Conservation (phyloP, 768 basidiomycete genomes). For the Suillus cothurnatus region DNA sequence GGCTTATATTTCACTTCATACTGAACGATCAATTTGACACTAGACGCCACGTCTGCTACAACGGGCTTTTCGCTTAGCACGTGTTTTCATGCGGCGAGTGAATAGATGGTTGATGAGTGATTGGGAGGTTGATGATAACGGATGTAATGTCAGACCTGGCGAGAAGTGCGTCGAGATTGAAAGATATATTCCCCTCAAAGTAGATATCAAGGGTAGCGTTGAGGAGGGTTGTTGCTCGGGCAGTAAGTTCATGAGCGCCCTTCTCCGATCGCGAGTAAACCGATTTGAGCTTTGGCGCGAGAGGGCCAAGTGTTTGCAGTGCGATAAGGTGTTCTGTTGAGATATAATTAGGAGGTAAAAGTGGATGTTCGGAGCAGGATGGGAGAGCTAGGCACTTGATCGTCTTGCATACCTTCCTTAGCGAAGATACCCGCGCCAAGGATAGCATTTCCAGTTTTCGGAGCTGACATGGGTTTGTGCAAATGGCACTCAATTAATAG, state of each 20-base stretch:
- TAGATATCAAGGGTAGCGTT: conserved; percentile 49
- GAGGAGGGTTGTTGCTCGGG: conserved; percentile 45
- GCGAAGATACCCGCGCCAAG: conserved; percentile 83
- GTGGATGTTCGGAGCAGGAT: conserved; percentile 18
- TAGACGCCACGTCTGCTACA: conserved; percentile 66
- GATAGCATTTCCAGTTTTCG: conserved; percentile 59
- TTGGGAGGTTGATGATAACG: conserved; percentile 79
- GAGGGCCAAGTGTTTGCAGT: conserved; percentile 52
- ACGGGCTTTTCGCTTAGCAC: conserved; percentile 90
- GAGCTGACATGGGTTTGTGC: conserved; percentile 33
- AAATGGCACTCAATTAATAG: neutral
- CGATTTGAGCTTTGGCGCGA: conserved; percentile 55
- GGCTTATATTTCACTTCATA: conserved; percentile 68
- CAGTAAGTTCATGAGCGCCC: conserved; percentile 56
- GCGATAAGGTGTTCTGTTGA: conserved; percentile 74
- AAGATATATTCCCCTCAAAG: conserved; percentile 49
- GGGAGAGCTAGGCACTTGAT: neutral
- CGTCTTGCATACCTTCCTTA: conserved; percentile 56
- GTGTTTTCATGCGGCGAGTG: conserved; percentile 78
- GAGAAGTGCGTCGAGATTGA: conserved; percentile 62
- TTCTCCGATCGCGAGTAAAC: conserved; percentile 80
- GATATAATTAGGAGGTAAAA: conserved; percentile 27
- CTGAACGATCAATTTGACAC: conserved; percentile 60
- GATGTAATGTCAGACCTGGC: conserved; percentile 66
- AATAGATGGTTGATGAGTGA: conserved; percentile 69